Evolutionary conservation across 352 stramenopile species (phyloP).

Genomic region (Phytopythium ostracodes): DNA sequence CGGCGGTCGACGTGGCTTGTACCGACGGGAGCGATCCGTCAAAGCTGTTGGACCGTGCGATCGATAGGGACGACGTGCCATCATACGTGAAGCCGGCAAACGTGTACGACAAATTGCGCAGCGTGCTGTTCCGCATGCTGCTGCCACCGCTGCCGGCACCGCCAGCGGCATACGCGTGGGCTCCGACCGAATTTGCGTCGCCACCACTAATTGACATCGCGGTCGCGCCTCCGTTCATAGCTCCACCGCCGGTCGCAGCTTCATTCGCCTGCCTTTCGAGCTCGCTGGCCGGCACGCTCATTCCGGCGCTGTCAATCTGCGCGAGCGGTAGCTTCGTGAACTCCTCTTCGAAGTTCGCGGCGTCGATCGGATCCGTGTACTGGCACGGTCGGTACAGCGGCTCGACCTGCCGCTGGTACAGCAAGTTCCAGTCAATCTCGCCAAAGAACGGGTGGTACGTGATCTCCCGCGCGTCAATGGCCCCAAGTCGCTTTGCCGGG

Average conservation of each 20-base stretch:
- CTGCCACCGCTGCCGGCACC: conserved; percentile 31
- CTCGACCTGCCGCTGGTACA: conserved; percentile 72
- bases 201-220: conserved; percentile 13
- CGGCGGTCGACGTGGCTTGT: background rate
- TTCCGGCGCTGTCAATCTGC: conserved; percentile 60
- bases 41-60: conserved; percentile 31
- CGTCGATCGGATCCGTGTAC: conserved; percentile 80
- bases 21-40: conserved; percentile 9
- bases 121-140: conserved; percentile 49
- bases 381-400: conserved; percentile 80
- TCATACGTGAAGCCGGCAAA: conserved; percentile 85
- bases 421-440: conserved; percentile 77
- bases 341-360: conserved; percentile 83
- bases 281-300: conserved; percentile 55
- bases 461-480: conserved; percentile 70
- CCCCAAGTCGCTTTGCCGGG: conserved; percentile 88
- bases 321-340: conserved; percentile 75
- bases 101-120: conserved; percentile 83
- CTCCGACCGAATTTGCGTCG: background rate
- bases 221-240: conserved; percentile 10
- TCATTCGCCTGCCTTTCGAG: conserved; percentile 18
- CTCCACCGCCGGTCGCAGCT: background rate
- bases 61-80: conserved; percentile 38
- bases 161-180: conserved; percentile 8
- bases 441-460: conserved; percentile 82